Evolutionary conservation across 306 rosid genomes (phyloP).

Genomic region (Castanospermum australe): DNA sequence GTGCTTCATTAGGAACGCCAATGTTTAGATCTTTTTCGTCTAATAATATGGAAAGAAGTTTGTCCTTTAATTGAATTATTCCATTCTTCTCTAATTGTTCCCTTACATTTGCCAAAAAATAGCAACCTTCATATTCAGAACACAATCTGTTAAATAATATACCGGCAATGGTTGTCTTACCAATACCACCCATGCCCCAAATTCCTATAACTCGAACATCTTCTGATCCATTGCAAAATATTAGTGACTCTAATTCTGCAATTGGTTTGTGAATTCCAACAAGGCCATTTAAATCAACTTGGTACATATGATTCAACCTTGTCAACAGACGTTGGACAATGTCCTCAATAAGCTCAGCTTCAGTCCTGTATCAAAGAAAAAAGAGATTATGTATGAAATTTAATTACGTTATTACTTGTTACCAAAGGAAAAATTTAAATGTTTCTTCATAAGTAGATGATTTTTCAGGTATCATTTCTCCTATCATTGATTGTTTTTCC

Average conservation of each 20-base stretch:
- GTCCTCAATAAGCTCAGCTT: not conserved
- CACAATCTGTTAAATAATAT: not conserved
- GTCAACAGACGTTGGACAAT: not conserved
- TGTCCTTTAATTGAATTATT: not conserved
- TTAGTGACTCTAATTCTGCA: not conserved
- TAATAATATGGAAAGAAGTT: not conserved
- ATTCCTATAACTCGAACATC: not conserved
- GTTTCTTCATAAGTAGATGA: no score
- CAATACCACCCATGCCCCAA: conserved; percentile 1
- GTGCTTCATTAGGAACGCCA: not conserved
- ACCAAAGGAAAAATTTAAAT: no score
- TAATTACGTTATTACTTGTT: no score
- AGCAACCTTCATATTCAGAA: not conserved
- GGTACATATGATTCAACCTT: not conserved
- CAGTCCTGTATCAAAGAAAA: not conserved
- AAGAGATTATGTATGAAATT: not conserved
- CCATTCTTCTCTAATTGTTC: not conserved
- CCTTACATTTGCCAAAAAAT: not conserved
- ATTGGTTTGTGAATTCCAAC: not conserved
- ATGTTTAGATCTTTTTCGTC: not conserved
- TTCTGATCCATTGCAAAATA: not conserved
- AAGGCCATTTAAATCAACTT: not conserved
- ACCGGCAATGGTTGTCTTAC: not conserved
- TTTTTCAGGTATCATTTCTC: no score
- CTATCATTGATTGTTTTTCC: no score